A percentile compares a stretch with the other conserved stretches of the same genome.
Conservation (phyloP, 208 protist species). For the Vickermania ingenoplastis region DNA sequence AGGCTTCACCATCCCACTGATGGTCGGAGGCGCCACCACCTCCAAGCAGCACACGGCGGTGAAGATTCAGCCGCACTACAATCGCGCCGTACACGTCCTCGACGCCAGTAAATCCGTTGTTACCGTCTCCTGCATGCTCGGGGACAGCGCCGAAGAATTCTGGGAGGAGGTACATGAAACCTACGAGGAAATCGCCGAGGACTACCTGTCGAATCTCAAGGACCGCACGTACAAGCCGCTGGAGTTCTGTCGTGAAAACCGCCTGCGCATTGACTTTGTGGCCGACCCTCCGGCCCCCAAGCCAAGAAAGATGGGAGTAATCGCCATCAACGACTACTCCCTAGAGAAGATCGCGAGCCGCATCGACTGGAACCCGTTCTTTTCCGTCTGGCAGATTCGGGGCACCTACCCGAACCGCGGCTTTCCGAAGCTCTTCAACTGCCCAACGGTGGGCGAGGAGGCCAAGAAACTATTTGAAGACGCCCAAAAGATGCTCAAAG, state of each 20-base stretch:
- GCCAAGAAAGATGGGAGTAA: slow-evolving; percentile 59
- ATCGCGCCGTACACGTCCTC: slow-evolving; percentile 85
- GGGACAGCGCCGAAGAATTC: slow-evolving; percentile 48
- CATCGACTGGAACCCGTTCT: slow-evolving; percentile 97
- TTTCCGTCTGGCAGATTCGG: slow-evolving; percentile 90
- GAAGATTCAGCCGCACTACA: slow-evolving; percentile 92
- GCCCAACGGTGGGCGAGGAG: slow-evolving; percentile 89
- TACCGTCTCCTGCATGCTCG: slow-evolving; percentile 72
- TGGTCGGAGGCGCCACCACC: slow-evolving; percentile 95
- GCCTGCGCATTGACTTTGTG: slow-evolving; percentile 67
- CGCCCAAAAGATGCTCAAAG: slow-evolving; percentile 75
- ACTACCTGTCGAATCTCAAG: slow-evolving; percentile 88
- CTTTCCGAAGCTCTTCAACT: slow-evolving; percentile 96
- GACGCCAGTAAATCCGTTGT: slow-evolving; percentile 91
- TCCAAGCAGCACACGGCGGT: slow-evolving; percentile 96
- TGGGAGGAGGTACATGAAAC: slow-evolving; percentile 79
- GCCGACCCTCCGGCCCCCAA: slow-evolving; percentile 30
- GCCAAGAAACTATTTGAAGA: slow-evolving; percentile 90
- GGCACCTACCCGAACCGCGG: slow-evolving; percentile 93
- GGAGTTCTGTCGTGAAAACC: slow-evolving; percentile 40
- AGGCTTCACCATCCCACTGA: slow-evolving; percentile 78
- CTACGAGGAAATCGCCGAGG: slow-evolving; percentile 90
- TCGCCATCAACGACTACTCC: slow-evolving; percentile 68
- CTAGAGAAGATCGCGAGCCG: slow-evolving; percentile 76
- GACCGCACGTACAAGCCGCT: slow-evolving; percentile 84